A percentile compares a stretch with the other conserved stretches of the same genome.
Evolutionary conservation across 2,329 filamentous ascomycete genomes (phyloP).

Genomic region (Trichophyton schoenleinii): DNA sequence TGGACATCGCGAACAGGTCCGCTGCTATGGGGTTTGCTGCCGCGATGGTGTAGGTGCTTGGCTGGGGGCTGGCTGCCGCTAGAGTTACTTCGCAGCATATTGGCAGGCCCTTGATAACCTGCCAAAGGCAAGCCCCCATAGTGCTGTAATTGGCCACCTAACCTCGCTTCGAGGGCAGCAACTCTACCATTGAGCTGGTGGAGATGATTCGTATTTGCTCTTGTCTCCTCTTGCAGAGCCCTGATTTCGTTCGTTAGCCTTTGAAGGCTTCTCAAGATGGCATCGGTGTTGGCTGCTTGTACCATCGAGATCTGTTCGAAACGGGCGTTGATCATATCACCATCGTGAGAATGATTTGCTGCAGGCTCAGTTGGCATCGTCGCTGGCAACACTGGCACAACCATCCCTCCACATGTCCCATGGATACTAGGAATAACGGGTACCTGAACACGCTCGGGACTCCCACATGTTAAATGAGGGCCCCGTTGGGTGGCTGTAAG

Average conservation of each 20-base stretch:
- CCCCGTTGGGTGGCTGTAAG: conserved; percentile 10
- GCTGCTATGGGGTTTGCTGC: background rate
- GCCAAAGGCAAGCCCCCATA: background rate
- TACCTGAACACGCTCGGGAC: conserved; percentile 7
- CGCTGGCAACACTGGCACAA: background rate
- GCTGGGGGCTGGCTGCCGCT: background rate
- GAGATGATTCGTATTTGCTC: background rate
- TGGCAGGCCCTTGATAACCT: background rate
- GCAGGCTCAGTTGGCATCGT: background rate
- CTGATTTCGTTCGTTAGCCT: background rate
- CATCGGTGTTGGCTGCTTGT: background rate
- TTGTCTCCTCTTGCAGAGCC: background rate
- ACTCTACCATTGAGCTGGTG: conserved; percentile 4
- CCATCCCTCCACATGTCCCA: conserved; percentile 7
- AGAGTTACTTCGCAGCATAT: background rate
- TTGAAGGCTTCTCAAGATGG: background rate
- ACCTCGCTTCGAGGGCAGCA: background rate
- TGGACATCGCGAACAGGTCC: conserved; percentile 1
- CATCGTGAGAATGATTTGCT: background rate
- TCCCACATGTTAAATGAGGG: conserved; percentile 8
- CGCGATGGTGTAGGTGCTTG: background rate
- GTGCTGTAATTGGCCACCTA: background rate
- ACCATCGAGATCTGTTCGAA: background rate
- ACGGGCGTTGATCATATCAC: background rate
- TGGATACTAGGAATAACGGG: conserved; percentile 10